These are phyloP conservation scores for Multifurca ochricompacta DNA, from an alignment of 768 basidiomycete species.

Conservation along the genomic window DNA sequence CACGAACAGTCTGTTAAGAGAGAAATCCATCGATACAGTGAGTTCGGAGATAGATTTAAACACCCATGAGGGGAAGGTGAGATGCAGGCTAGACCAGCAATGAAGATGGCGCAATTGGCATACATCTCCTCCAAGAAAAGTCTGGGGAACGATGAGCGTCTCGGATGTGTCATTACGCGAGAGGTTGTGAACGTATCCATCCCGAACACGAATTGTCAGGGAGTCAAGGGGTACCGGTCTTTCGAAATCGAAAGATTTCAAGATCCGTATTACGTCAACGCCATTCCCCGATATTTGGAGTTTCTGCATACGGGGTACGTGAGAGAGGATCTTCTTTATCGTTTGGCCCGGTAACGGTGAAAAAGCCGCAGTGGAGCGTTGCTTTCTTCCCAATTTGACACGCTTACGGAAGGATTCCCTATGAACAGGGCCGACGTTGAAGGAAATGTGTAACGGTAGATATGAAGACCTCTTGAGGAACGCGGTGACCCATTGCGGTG, in stretches of 20 bases:
- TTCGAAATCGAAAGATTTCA: slow-evolving; percentile 6
- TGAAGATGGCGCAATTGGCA: slow-evolving; percentile 1
- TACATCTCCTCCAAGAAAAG: background rate
- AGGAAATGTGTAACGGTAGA: background rate
- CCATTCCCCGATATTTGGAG: background rate
- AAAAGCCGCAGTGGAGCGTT: background rate
- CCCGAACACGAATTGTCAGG: background rate
- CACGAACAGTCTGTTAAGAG: background rate
- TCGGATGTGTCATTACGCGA: background rate
- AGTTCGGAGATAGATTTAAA: background rate
- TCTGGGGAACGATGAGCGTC: background rate
- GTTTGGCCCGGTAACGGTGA: background rate
- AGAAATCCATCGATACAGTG: slow-evolving; percentile 1
- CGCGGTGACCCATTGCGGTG: background rate
- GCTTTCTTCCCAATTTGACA: background rate
- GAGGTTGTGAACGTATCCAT: background rate
- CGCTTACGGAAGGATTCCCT: background rate
- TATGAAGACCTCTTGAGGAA: slow-evolving; percentile 2
- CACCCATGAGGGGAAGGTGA: slow-evolving; percentile 1
- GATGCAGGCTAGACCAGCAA: background rate
- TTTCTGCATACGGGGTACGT: background rate
- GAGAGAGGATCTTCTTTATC: background rate
- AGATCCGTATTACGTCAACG: background rate
- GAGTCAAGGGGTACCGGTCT: background rate
- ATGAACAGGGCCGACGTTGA: background rate